phyloP scores from a whole-genome alignment of 441 rosid genomes.

The Erysimum pusillum region DNA sequence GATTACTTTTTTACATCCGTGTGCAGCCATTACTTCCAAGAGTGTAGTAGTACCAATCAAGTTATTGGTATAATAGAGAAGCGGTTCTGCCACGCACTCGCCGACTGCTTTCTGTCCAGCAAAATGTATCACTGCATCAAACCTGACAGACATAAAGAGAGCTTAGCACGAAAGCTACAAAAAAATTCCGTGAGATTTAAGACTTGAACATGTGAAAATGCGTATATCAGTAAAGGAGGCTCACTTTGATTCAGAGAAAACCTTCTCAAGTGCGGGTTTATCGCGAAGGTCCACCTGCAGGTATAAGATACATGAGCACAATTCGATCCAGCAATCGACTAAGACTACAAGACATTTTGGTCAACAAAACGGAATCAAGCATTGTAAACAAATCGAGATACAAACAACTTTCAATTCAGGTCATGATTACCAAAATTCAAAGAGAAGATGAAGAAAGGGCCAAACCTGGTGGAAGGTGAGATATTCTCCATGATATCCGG shows the following conservation, averaged over 20 bases:
- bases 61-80: slow-evolving; percentile 82
- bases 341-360: background rate
- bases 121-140: slow-evolving; percentile 94
- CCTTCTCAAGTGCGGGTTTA: slow-evolving; percentile 71
- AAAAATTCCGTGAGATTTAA: slow-evolving; percentile 11
- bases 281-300: slow-evolving; percentile 88
- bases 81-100: slow-evolving; percentile 85
- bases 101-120: slow-evolving; percentile 98
- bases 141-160: slow-evolving; percentile 53
- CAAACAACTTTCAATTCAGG: slow-evolving; percentile 1
- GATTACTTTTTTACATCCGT: slow-evolving; percentile 77
- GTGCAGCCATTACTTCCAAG: slow-evolving; percentile 85
- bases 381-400: slow-evolving; percentile 19
- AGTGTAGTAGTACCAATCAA: slow-evolving; percentile 79
- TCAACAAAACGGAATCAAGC: slow-evolving; percentile 5
- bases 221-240: background rate
- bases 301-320: slow-evolving; percentile 27
- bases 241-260: slow-evolving; percentile 75
- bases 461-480: slow-evolving; percentile 75
- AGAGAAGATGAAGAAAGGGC: background rate
- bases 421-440: slow-evolving; percentile 9
- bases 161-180: background rate
- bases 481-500: slow-evolving; percentile 57
- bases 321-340: slow-evolving; percentile 28
- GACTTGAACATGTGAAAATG: slow-evolving; percentile 2